Conservation (phyloP, 1,284 basidiomycete species). For the Cutaneotrichosporon sp. region DNA sequence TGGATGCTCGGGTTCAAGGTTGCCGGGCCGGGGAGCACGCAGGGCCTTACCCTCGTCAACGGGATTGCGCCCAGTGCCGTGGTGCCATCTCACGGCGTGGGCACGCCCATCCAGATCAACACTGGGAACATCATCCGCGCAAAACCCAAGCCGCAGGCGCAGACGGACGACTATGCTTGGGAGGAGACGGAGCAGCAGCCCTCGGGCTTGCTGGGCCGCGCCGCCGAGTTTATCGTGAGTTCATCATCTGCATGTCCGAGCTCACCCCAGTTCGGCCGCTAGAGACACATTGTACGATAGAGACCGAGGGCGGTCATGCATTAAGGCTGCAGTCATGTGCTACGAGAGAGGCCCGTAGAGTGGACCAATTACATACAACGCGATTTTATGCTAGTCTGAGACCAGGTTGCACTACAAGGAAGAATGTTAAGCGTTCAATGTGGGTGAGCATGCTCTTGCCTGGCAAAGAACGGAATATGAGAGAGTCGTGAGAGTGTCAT, state of each 20-base stretch:
- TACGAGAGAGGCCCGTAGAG: neutral
- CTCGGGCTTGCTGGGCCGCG: slow-evolving; percentile 27
- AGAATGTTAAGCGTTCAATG: slow-evolving; percentile 1
- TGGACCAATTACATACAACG: slow-evolving; percentile 1
- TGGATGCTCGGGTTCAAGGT: slow-evolving; percentile 50
- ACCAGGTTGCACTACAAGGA: slow-evolving; percentile 5
- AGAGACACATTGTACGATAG: slow-evolving; percentile 22
- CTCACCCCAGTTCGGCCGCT: slow-evolving; percentile 29
- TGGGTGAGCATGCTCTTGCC: no score
- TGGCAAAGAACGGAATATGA: neutral
- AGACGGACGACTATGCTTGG: slow-evolving; percentile 39
- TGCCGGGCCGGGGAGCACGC: slow-evolving; percentile 28
- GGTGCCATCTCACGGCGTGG: slow-evolving; percentile 16
- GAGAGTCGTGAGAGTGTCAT: neutral
- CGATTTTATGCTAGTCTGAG: neutral
- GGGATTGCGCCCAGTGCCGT: slow-evolving; percentile 10
- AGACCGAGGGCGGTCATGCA: slow-evolving; percentile 18
- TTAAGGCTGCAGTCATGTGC: slow-evolving; percentile 17
- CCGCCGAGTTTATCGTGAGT: slow-evolving; percentile 30
- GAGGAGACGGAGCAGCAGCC: slow-evolving; percentile 38
- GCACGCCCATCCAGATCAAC: slow-evolving; percentile 34
- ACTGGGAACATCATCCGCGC: slow-evolving; percentile 29
- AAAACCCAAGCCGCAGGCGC: slow-evolving; percentile 22
- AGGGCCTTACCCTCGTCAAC: slow-evolving; percentile 30
- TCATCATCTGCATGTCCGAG: neutral